Evolutionary conservation across 2,329 filamentous ascomycete species (phyloP), one percentile per base, ranked within the genome.

Genomic region (Dothistroma septosporum): DNA sequence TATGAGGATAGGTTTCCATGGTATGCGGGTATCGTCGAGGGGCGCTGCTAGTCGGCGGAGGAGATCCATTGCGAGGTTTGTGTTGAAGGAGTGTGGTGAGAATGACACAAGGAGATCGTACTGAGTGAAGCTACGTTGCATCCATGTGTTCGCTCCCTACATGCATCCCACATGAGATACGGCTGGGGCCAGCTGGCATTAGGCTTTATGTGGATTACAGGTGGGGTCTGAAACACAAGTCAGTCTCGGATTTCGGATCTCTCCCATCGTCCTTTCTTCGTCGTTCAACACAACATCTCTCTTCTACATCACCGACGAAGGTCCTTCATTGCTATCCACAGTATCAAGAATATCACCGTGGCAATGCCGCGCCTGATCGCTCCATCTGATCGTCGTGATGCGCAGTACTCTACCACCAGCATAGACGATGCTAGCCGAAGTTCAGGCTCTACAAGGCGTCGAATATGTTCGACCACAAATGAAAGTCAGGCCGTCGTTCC

Each of bases 1-100:
- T 69, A 97, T 85, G 71, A 99, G 92, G 70, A 99, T 86, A 75
- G 87, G 89, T 85, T 97, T 99, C 94, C 94, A 99, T 58, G 94
- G 93, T 80, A 97, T 96, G 73, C 90, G 82, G 61, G 93, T 92
- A 73, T 90, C 87, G 81, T 99, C 94, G 71, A 97, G 88, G 77
- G 89, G 87, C 76, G 85, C 86, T 74, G 91, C 91, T 69, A 97
- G 87, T 80, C 84, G 80, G 82, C 85, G 71, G 49, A 75, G 65
- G 60, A 74, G 63, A 59, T 75, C 73, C 73, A 75, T 75, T 60
- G 54, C 61, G 22, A 54, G 49, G 37, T 49, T 32, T 32, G 49
- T 48, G 19, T 2, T 28, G 32, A 28, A 31, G 47, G 32, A 14
- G 49, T 28, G 24, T 28, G 24, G 31, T n/a, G 14, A 14, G 21